Base-by-base conservation (phyloP, 768 basidiomycete species). In the Boletus fagicola region DNA sequence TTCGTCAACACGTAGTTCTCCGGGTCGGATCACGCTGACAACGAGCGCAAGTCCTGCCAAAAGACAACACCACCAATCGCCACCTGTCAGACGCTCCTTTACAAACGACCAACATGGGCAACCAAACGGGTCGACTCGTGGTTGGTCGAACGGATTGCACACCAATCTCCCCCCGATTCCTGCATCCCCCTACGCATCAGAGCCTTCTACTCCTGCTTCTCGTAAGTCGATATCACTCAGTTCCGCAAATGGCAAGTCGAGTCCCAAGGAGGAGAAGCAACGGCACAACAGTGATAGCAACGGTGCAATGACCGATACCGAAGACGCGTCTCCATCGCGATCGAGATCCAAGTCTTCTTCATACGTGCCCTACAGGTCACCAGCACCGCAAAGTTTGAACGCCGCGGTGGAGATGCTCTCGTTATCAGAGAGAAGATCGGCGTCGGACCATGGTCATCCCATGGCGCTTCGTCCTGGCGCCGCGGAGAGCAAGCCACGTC, bases 371-470 rank as follows among this genome's bases (percentile, higher is more conserved):
- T 76, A 80, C 69, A 78, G 78, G 52, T 73, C 84, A 18, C 81
- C 81, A 45, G 79, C 76, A 52, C 85, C 86, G 0, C 88, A 90
- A 72, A 89, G 87, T 60, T 76, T 92, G 46, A 82, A 80, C 62
- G 88, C 88, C 54, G 88, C 87, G 16, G 74, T 87, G 35, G 86
- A 91, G 70, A 80, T 85, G 72, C 72, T 91, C 11, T 71, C 71
- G 15, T 58, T 69, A 43, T 65, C 73, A 11, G 72, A 72, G 46
- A 70, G 50, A 51, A 68, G 62, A 51, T 63, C 72, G 20, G 42
- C 61, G 1, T 73, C 73, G 18, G 72, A 73, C 40, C 62, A 62
- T 45, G 68, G 69, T 13, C 66, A 62, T 49, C 57, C 59, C 40
- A n/a, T 56, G 24, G 53, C 51, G 11, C 62, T 62, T 38, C 59